Evolutionary conservation across 2,329 filamentous ascomycete genomes (phyloP).

Genomic region (Knufia fluminis): DNA sequence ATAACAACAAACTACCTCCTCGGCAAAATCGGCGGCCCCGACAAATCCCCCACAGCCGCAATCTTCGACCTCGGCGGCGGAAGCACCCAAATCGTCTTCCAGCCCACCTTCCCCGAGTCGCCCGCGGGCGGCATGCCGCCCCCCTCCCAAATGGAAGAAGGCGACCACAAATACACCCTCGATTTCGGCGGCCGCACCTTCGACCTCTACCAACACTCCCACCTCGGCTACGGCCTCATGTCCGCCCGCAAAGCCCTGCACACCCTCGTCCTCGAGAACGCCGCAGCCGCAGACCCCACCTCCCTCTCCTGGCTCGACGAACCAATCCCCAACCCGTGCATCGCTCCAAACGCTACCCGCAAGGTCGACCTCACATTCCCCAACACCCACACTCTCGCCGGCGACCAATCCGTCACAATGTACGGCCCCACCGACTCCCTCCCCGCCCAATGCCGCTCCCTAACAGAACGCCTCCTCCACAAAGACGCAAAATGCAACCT

Average conservation of each 20-base stretch:
- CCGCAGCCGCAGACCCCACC: constrained; percentile 53
- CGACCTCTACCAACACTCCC: constrained; percentile 93
- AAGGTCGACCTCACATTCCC: constrained; percentile 64
- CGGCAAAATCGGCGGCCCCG: constrained; percentile 89
- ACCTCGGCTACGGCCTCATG: constrained; percentile 95
- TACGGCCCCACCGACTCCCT: constrained; percentile 67
- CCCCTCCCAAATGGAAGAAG: constrained; percentile 60
- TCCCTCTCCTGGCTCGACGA: constrained; percentile 59
- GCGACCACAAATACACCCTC: constrained; percentile 92
- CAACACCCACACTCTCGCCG: constrained; percentile 57
- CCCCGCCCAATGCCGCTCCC: constrained; percentile 76
- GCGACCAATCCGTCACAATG: constrained; percentile 67
- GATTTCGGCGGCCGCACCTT: constrained; percentile 85
- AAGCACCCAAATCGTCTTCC: constrained; percentile 96
- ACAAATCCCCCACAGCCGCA: constrained; percentile 82
- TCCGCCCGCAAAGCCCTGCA: constrained; percentile 83
- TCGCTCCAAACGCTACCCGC: constrained; percentile 68
- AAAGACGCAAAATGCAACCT: constrained; percentile 77
- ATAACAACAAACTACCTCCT: constrained; percentile 98
- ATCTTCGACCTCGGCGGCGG: constrained; percentile 94
- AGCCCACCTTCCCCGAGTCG: constrained; percentile 78
- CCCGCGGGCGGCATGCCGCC: constrained; percentile 71
- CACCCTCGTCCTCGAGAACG: constrained; percentile 60
- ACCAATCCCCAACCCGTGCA: constrained; percentile 74
- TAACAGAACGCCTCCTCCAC: constrained; percentile 82